Percentiles rank a stretch among this genome's conserved stretches.
Evolutionary conservation across 202 grass and related monocot genomes (phyloP).

Genomic region (Elaeis oleifera): DNA sequence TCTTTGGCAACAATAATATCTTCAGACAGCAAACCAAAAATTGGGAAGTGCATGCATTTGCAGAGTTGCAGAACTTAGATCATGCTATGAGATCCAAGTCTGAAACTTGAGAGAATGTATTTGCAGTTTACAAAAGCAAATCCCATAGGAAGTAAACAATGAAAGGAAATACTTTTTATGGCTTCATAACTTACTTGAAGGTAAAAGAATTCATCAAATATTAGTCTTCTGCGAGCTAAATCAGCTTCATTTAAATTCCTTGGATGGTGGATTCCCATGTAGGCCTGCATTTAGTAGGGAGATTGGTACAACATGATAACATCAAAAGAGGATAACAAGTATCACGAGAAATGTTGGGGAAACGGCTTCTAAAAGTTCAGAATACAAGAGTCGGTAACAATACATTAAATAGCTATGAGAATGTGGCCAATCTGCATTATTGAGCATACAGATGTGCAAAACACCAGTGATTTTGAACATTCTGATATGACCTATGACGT

Average conservation of each 20-base stretch:
- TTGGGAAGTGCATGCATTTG: too few relatives aligned
- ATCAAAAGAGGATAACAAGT: neutral
- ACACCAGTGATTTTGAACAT: too few relatives aligned
- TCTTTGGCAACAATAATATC: too few relatives aligned
- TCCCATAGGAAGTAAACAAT: neutral
- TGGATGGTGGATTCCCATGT: constrained; percentile 80
- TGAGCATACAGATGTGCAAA: too few relatives aligned
- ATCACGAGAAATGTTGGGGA: constrained; percentile 3
- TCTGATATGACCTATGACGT: too few relatives aligned
- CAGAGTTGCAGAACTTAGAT: too few relatives aligned
- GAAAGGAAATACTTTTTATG: neutral
- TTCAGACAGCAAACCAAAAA: too few relatives aligned
- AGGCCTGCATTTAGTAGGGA: constrained; percentile 54
- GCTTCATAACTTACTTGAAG: constrained; percentile 51
- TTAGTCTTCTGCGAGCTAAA: constrained; percentile 83
- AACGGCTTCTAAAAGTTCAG: constrained; percentile 3
- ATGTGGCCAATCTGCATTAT: too few relatives aligned
- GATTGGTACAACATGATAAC: neutral
- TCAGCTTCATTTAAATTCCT: constrained; percentile 73
- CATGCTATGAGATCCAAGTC: too few relatives aligned
- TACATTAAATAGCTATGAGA: too few relatives aligned
- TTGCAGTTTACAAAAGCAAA: neutral
- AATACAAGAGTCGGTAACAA: too few relatives aligned
- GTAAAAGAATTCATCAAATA: constrained; percentile 99
- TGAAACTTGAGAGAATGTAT: too few relatives aligned